Base-by-base conservation (phyloP, 2,329 filamentous ascomycete species). In the Xylariaceae sp. region DNA sequence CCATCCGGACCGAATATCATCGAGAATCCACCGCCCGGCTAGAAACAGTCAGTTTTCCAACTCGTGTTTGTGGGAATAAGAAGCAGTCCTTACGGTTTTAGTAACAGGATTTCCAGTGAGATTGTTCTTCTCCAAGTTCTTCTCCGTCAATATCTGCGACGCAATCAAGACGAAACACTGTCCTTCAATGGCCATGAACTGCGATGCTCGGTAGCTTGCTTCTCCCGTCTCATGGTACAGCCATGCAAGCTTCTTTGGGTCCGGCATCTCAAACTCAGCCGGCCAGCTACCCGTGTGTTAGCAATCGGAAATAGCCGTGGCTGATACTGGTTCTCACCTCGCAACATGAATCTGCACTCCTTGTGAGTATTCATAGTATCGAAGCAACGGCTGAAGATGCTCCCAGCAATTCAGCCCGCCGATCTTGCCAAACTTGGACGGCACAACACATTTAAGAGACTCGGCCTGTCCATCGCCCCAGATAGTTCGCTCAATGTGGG, bases 391-490 rank as follows among this genome's bases (percentile, higher is more conserved):
- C 63, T 79, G 80, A 63, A 79, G 75, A 54, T 84, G 77, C 60
- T 82, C 78, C 77, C 77, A 82, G 66, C 79, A 82, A 58, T 79
- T 80, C 22, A 83, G 67, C 4, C 74, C 75, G 0, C 80, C 80
- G 5, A 83, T 70, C 3, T 75, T 75, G 2, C 78, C 79, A 45
- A 80, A 76, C 1, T 71, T 69, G 1, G 75, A 75, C 39, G 77
- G 71, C 5, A 75, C 72, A 0, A 82, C 80, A 38, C 74, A 75
- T 53, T 73, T 73, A 42, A 80, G 76, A n/a, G 79, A 78, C 36
- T 82, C 77, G 2, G 77, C 81, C 1, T 78, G 73, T 2, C 79
- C 80, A 45, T 83, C 81, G 1, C 80, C 80, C 60, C 79, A 84
- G 40, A 74, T 69, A 2, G 72, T 66, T 40, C 74, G 70, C 61